These are phyloP conservation scores for Fragilaria radians DNA, from an alignment of 108 stramenopile genomes.

Conservation along the genomic window DNA sequence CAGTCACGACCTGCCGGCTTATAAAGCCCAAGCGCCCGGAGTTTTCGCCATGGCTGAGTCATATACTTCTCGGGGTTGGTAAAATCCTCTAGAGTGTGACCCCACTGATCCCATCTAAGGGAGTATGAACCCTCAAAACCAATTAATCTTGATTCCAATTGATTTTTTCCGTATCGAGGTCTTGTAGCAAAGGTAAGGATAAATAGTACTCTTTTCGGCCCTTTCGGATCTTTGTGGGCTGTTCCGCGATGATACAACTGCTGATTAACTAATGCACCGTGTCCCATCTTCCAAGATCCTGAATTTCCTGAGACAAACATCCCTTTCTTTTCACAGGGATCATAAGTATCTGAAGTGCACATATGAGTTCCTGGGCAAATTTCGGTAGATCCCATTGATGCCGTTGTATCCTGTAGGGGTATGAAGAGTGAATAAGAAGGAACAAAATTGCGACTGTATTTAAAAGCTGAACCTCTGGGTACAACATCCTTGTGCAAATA, in stretches of 20 bases:
- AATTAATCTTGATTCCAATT: slow-evolving; percentile 31
- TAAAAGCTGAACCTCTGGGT: slow-evolving; percentile 22
- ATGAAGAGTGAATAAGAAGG: slow-evolving; percentile 44
- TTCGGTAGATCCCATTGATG: slow-evolving; percentile 43
- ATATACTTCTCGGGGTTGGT: slow-evolving; percentile 26
- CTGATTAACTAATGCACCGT: slow-evolving; percentile 53
- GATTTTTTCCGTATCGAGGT: slow-evolving; percentile 15
- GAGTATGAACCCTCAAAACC: slow-evolving; percentile 45
- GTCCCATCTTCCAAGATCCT: slow-evolving; percentile 12
- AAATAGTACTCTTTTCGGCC: slow-evolving; percentile 36
- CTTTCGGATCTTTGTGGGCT: slow-evolving; percentile 35
- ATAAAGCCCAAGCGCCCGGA: slow-evolving; percentile 35
- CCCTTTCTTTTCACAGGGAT: slow-evolving; percentile 1
- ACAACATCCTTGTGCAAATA: slow-evolving; percentile 40
- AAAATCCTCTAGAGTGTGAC: slow-evolving; percentile 51
- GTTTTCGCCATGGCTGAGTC: slow-evolving; percentile 28
- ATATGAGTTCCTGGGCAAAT: slow-evolving; percentile 54
- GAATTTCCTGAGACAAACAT: slow-evolving; percentile 7
- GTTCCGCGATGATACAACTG: slow-evolving; percentile 46
- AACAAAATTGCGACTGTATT: slow-evolving; percentile 35
- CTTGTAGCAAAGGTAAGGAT: slow-evolving; percentile 57
- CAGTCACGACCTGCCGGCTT: slow-evolving; percentile 22
- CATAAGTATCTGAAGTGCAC: slow-evolving; percentile 8
- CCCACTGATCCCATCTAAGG: slow-evolving; percentile 50
- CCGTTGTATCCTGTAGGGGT: slow-evolving; percentile 50